Conservation (phyloP, 2,329 filamentous ascomycete genomes). For the Penicillium concentricum region DNA sequence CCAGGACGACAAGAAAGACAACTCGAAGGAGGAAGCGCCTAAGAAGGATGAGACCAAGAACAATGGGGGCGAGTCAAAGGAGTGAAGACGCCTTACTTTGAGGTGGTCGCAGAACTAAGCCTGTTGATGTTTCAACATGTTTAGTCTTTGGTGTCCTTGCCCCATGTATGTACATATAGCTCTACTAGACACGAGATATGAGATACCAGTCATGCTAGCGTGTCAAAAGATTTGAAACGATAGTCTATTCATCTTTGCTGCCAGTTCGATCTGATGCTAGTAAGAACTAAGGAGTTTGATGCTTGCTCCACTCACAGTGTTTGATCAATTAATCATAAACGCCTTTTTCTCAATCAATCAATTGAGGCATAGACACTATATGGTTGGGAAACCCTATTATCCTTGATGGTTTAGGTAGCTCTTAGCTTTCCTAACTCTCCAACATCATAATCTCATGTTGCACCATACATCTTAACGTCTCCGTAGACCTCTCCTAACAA, state of each 20-base stretch:
- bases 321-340: background rate
- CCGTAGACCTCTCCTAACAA: no score
- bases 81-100: background rate
- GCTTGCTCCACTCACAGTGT: background rate
- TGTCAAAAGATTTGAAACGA: background rate
- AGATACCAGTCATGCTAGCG: background rate
- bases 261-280: background rate
- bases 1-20: slow-evolving; percentile 9
- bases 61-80: background rate
- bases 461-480: no score
- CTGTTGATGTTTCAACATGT: background rate
- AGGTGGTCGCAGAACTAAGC: background rate
- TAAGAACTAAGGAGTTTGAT: background rate
- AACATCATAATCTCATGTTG: no score
- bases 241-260: background rate
- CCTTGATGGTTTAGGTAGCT: no score
- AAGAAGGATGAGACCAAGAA: slow-evolving; percentile 18
- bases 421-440: no score
- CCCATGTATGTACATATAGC: background rate
- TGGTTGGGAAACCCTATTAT: no score
- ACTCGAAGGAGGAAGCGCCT: slow-evolving; percentile 25
- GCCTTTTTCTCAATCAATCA: background rate
- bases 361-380: no score
- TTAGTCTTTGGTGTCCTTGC: background rate
- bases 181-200: background rate